phyloP scores from a whole-genome alignment of 1,284 basidiomycete genomes.

The Gomphus bonarii region DNA sequence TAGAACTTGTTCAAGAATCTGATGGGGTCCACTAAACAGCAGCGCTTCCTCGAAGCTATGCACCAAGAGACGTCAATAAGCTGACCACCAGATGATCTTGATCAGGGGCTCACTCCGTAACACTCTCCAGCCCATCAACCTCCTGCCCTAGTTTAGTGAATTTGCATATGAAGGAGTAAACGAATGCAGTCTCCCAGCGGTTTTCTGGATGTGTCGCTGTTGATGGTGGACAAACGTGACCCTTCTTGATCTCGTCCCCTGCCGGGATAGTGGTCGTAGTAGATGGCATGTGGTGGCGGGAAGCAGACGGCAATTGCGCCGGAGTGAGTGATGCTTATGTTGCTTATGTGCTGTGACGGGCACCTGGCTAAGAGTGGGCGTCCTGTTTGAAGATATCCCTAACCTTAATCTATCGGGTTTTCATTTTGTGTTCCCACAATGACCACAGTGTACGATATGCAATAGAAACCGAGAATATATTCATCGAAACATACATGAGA shows the following conservation, averaged over 20 bases:
- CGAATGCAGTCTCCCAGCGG: slow-evolving; percentile 78
- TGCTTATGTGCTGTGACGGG: neutral
- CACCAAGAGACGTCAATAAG: slow-evolving; percentile 1
- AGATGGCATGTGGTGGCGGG: slow-evolving; percentile 15
- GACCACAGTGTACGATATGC: neutral
- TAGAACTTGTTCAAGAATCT: slow-evolving; percentile 59
- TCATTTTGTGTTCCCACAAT: slow-evolving; percentile 9
- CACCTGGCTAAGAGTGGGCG: slow-evolving; percentile 7
- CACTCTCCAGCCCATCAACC: slow-evolving; percentile 63
- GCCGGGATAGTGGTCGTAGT: slow-evolving; percentile 28
- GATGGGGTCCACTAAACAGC: slow-evolving; percentile 47
- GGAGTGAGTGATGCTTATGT: neutral
- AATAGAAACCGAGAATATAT: slow-evolving; percentile 4
- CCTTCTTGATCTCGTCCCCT: slow-evolving; percentile 33
- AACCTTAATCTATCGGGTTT: slow-evolving; percentile 12
- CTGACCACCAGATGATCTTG: neutral
- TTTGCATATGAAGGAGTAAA: slow-evolving; percentile 72
- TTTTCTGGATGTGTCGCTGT: slow-evolving; percentile 60
- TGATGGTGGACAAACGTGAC: slow-evolving; percentile 66
- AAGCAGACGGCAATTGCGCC: neutral
- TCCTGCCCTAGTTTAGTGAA: slow-evolving; percentile 65
- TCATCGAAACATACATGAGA: slow-evolving; percentile 1
- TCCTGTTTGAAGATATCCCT: slow-evolving; percentile 6
- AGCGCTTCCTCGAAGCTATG: slow-evolving; percentile 68
- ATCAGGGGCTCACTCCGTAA: slow-evolving; percentile 58